A percentile compares a stretch with the other conserved stretches of the same genome.
Evolutionary conservation across 345 rosid genomes (phyloP).

Genomic region (Salix caprea): DNA sequence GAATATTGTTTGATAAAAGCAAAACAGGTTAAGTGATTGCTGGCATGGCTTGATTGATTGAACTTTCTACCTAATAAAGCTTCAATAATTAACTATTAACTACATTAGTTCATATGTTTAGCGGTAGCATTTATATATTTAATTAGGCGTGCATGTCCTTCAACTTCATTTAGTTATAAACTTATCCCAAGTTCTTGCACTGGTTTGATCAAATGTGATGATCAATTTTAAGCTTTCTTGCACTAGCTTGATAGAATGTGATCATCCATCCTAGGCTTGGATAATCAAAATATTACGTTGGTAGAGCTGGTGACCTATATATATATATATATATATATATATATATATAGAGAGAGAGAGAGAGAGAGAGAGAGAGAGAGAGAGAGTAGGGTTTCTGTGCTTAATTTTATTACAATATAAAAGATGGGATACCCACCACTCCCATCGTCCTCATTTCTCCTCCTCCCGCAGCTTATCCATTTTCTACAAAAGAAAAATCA

Average conservation of each 20-base stretch:
- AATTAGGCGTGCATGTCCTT: neutral
- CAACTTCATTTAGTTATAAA: neutral
- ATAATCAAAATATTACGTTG: too few relatives aligned
- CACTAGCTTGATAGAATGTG: too few relatives aligned
- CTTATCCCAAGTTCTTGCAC: too few relatives aligned
- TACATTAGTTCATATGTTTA: neutral
- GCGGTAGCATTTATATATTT: neutral
- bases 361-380: too few relatives aligned
- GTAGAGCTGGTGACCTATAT: too few relatives aligned
- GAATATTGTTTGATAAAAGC: neutral
- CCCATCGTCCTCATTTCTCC: conserved; percentile 37
- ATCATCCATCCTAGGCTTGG: too few relatives aligned
- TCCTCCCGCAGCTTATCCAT: conserved; percentile 67
- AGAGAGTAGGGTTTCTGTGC: neutral
- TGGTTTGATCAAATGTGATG: too few relatives aligned
- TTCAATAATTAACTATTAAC: conserved; percentile 3
- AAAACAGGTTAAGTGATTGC: neutral
- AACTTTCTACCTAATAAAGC: conserved; percentile 9
- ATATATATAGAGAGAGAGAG: too few relatives aligned
- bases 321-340: too few relatives aligned
- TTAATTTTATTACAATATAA: neutral
- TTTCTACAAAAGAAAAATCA: conserved; percentile 12
- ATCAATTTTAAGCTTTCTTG: too few relatives aligned
- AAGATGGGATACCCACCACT: conserved; percentile 46
- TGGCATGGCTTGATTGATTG: neutral